phyloP scores from a whole-genome alignment of 2,329 filamentous ascomycete genomes.

The Akanthomyces uredinophilus region DNA sequence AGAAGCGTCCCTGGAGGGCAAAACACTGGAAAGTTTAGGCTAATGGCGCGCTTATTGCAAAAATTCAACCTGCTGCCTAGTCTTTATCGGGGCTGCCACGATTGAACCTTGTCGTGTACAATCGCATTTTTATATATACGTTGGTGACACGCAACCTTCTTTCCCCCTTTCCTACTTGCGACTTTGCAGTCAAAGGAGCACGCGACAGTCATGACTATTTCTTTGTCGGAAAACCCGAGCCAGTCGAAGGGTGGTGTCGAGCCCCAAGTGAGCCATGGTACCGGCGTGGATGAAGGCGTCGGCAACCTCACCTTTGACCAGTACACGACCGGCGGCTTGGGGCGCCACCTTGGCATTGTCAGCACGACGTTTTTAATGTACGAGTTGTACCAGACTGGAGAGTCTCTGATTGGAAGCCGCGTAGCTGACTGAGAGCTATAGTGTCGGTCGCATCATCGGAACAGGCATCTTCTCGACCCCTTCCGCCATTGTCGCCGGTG shows the following conservation, averaged over 20 bases:
- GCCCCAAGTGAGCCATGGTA: not conserved
- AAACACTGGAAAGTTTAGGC: not conserved
- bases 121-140: not conserved
- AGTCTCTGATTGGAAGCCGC: not conserved
- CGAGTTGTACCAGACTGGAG: not conserved
- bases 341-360: constrained; percentile 20
- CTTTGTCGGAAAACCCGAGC: not conserved
- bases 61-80: not conserved
- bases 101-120: not conserved
- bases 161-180: not conserved
- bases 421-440: not conserved
- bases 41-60: not conserved
- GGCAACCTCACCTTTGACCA: constrained; percentile 19
- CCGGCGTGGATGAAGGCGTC: constrained; percentile 12
- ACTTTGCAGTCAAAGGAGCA: not conserved
- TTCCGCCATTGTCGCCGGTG: constrained; percentile 19
- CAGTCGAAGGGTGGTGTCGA: not conserved
- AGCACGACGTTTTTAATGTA: constrained; percentile 21
- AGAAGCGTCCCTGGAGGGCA: not conserved
- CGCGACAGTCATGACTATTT: not conserved
- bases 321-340: constrained; percentile 20
- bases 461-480: constrained; percentile 21
- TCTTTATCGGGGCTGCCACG: not conserved
- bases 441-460: constrained; percentile 21
- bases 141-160: not conserved